These are phyloP conservation scores for Malus hybrid DNA, from an alignment of 331 rosid species.

Conservation along the genomic window DNA sequence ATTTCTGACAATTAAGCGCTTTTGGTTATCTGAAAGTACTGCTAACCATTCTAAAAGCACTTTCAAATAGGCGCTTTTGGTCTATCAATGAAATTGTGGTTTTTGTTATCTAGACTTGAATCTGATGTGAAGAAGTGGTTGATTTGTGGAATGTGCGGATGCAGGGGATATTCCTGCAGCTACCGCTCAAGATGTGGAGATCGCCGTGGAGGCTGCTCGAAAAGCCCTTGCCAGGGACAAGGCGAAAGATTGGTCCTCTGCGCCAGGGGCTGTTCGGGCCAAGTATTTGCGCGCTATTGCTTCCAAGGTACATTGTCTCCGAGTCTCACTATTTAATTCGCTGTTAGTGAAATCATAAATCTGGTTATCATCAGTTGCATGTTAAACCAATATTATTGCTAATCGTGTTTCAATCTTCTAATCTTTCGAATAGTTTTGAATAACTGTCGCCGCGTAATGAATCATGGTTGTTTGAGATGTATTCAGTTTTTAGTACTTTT, in stretches of 20 bases:
- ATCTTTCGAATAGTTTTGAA: neutral
- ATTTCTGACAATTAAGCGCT: neutral
- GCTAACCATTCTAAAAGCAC: neutral
- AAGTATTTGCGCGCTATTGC: constrained; percentile 82
- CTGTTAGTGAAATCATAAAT: neutral
- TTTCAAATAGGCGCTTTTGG: neutral
- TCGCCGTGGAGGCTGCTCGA: constrained; percentile 74
- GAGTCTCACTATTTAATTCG: too few relatives aligned
- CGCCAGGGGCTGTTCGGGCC: constrained; percentile 71
- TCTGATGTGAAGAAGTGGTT: neutral
- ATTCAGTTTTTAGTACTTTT: neutral
- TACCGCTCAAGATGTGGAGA: constrained; percentile 71
- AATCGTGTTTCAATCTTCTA: neutral
- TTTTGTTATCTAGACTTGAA: too few relatives aligned
- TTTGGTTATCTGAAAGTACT: too few relatives aligned
- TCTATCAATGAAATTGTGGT: neutral
- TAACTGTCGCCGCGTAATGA: neutral
- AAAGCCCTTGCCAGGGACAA: constrained; percentile 54
- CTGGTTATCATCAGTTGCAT: neutral
- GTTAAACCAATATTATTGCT: neutral
- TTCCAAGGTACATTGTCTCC: constrained; percentile 38
- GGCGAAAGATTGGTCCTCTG: constrained; percentile 65
- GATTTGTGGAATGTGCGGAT: neutral
- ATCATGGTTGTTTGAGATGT: neutral
- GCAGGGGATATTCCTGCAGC: constrained; percentile 83